Percentiles rank a stretch among this genome's conserved stretches.
Conservation (phyloP, 2,329 filamentous ascomycete genomes). For the Fusarium fujikuroi region DNA sequence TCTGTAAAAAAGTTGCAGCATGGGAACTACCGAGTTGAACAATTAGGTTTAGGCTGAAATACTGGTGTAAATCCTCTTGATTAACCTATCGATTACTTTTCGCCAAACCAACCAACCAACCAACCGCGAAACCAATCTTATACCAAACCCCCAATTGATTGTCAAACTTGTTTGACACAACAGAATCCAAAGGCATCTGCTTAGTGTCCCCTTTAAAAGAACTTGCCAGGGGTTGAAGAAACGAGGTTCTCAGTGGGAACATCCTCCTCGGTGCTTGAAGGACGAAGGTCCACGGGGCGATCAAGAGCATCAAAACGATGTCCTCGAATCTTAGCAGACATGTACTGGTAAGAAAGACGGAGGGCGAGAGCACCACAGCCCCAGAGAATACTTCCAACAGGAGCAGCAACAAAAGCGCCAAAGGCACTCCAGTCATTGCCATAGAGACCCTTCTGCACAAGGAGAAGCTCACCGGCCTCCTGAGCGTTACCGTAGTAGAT, state of each 20-base stretch:
- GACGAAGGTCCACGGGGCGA: conserved; percentile 53
- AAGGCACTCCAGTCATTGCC: conserved; percentile 83
- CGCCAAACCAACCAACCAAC: background rate
- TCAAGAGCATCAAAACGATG: conserved; percentile 75
- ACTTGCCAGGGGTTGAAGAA: conserved; percentile 60
- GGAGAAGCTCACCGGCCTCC: conserved; percentile 72
- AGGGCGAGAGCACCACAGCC: conserved; percentile 70
- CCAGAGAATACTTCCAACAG: conserved; percentile 79
- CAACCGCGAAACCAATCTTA: background rate
- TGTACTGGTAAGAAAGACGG: conserved; percentile 69
- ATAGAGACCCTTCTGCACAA: conserved; percentile 80
- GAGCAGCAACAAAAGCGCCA: conserved; percentile 83
- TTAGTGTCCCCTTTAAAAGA: conserved; percentile 56
- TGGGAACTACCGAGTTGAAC: background rate
- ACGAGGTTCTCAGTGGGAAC: conserved; percentile 38
- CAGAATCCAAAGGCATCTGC: conserved; percentile 16
- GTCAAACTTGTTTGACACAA: background rate
- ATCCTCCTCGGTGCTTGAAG: conserved; percentile 47
- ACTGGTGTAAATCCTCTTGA: background rate
- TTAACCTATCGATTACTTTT: background rate
- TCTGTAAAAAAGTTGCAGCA: background rate
- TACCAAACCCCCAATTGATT: background rate
- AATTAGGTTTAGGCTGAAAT: background rate
- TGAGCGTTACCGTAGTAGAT: conserved; percentile 78
- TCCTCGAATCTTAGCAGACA: conserved; percentile 66